Base-by-base conservation (phyloP, 2,329 filamentous ascomycete species). In the Epichloe festucae region DNA sequence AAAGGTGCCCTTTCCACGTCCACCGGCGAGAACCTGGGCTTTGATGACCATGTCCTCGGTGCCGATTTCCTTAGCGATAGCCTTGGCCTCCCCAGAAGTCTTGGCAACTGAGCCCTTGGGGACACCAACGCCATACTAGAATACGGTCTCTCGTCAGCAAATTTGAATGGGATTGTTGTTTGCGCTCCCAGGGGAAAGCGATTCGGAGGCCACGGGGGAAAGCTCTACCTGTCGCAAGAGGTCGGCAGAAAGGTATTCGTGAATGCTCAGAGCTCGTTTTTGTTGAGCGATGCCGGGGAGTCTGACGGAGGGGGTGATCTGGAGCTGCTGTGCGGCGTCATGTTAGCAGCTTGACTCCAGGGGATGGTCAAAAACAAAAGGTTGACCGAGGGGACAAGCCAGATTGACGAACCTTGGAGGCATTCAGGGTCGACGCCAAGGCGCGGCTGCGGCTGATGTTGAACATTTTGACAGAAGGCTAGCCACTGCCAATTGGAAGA, bases 11-110 rank as follows among this genome's bases (percentile, higher is more conserved):
- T 98, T 98, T 74, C 93, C 93, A 77, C 93, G 87, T 59, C 93
- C 93, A 73, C 93, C 93, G 57, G 93, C 93, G 57, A 98, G 86
- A 55, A 98, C 93, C 77, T 98, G 93, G 56, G 93, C 93, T 82
- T 98, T 98, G 81, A 98, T 97, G 62, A 98, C 93, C 82, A 96
- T 91, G 71, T 98, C 93, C 68, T 95, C 91, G 63, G 79, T 85
- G 76, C 89, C 87, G 66, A 98, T 93, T 59, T 84, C 76, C 75
- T 91, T 90, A 53, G 93, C 93, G 65, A 97, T 81, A 63, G 81
- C 77, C 79, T 96, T 91, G 60, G 93, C 93, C 77, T 97, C 93
- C 64, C 84, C 81, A 46, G 86, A 81, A 56, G 76, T 85, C 70
- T 82, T 83, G 61, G 93, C 93, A 64, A 95, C 89, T 67, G 84